Conservation (phyloP, 164 flowering plant species). For the Amborella trichopoda region DNA sequence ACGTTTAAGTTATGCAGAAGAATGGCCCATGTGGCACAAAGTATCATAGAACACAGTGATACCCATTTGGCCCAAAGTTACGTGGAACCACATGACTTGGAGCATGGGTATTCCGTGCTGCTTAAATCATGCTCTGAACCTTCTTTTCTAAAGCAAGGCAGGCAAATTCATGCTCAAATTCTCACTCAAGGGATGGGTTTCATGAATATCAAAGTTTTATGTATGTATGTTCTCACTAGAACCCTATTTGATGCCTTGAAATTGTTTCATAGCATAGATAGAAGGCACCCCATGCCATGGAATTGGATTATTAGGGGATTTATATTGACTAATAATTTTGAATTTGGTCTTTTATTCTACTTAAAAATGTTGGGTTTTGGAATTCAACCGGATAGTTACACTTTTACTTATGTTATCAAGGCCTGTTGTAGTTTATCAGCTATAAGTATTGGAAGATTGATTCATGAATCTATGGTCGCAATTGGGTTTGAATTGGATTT, state of each 20-base stretch:
- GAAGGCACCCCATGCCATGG: conserved; percentile 40
- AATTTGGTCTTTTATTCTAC: conserved; percentile 48
- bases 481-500: conserved; percentile 49
- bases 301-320: conserved; percentile 87
- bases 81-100: no score
- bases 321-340: conserved; percentile 33
- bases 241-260: conserved; percentile 34
- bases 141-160: conserved; percentile 24
- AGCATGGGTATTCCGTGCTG: conserved; percentile 16
- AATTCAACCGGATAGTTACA: conserved; percentile 58
- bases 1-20: no score
- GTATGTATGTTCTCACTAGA: conserved; percentile 49
- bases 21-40: no score
- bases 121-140: conserved; percentile 20
- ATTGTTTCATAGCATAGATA: conserved; percentile 30
- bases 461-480: conserved; percentile 29
- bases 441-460: conserved; percentile 25
- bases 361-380: conserved; percentile 69
- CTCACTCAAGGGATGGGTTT: conserved; percentile 31
- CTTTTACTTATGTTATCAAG: conserved; percentile 66
- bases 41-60: no score
- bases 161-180: conserved; percentile 55
- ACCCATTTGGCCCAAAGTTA: no score
- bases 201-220: conserved; percentile 39
- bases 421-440: conserved; percentile 51